Conservation (phyloP, 2,329 filamentous ascomycete species). For the Epichloe gansuensis region DNA sequence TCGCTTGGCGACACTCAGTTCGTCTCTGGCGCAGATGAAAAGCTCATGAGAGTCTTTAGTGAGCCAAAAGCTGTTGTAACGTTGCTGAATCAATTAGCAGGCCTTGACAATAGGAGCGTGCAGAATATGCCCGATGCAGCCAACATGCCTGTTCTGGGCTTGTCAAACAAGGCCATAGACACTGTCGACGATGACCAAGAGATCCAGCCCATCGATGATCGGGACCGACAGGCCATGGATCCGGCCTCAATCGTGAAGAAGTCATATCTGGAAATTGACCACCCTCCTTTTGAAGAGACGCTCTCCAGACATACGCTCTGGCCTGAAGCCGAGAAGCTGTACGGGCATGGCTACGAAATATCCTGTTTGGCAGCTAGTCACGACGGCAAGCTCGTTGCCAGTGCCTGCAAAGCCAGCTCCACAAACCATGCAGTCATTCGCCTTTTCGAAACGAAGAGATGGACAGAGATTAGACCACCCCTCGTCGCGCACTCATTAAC, state of each 20-base stretch:
- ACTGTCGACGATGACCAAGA: slow-evolving; percentile 37
- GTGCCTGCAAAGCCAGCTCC: slow-evolving; percentile 84
- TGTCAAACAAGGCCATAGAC: slow-evolving; percentile 89
- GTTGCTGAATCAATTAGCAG: slow-evolving; percentile 56
- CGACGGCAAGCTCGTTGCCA: slow-evolving; percentile 66
- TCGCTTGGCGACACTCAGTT: slow-evolving; percentile 62
- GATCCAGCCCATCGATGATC: slow-evolving; percentile 29
- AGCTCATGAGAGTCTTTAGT: slow-evolving; percentile 90
- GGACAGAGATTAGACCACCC: slow-evolving; percentile 77
- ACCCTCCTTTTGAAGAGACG: slow-evolving; percentile 80
- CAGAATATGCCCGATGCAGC: slow-evolving; percentile 66
- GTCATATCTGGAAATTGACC: slow-evolving; percentile 50
- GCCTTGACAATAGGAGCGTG: slow-evolving; percentile 31
- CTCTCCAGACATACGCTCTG: slow-evolving; percentile 83
- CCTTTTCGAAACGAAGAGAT: slow-evolving; percentile 72
- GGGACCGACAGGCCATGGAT: slow-evolving; percentile 41
- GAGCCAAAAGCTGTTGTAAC: slow-evolving; percentile 73
- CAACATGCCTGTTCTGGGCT: slow-evolving; percentile 84
- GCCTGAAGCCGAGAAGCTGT: slow-evolving; percentile 93
- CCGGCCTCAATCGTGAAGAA: slow-evolving; percentile 42
- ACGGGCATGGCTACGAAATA: slow-evolving; percentile 95
- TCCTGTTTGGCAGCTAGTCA: slow-evolving; percentile 70
- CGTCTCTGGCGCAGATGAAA: slow-evolving; percentile 92
- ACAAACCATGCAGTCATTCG: slow-evolving; percentile 90
- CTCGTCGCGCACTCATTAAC: slow-evolving; percentile 80